Evolutionary conservation across 805 yeast genomes (phyloP), one percentile per base, ranked within the genome.

Genomic region (Cyberlindnera mississippiensis): DNA sequence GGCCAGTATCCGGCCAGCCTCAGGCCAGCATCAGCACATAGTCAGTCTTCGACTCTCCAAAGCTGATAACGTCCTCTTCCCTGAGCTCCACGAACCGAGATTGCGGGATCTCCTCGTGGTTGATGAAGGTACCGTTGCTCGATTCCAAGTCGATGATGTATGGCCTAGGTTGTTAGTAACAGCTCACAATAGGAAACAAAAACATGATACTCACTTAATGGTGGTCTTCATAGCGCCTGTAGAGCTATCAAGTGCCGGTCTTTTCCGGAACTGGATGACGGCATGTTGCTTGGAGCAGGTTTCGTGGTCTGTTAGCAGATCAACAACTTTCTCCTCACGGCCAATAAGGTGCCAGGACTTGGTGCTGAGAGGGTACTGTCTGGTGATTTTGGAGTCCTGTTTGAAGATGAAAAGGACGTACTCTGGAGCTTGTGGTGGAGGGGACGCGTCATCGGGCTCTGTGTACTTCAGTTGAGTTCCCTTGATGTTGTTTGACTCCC

Each of bases 261-360:
- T 46, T n/a, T 50, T 36, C 24, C 73, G 55, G 46, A 68, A 73
- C 45, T 73, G 78, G 7, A 74, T 58, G 0, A 62, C 78, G 16
- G 77, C 76, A 49, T 74, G 79, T 49, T 73, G 76, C 36, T 67
- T 66, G 0, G 75, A 69, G 38, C 71, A 66, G 1, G 65, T 55
- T 20, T 58, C 62, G 35, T 64, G 62, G 6, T 61, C 61, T 1
- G 69, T 57, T 20, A 51, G 48, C 3, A 71, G 58, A 47, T 71
- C 71, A 13, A 64, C 69, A 1, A 69, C 52, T 20, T 54, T 51
- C 6, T 40, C 50, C 29, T 58, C 64, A 28, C 75, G 51, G 0
- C 76, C 76, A 6, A 71, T 47, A 11, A 69, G 45, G 33, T 58
- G 62, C 22, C 38, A 52, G 16, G 63, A 58, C 28, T 56, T 63